Evolutionary conservation across 768 basidiomycete genomes (phyloP).

Genomic region (Epithele typhae): DNA sequence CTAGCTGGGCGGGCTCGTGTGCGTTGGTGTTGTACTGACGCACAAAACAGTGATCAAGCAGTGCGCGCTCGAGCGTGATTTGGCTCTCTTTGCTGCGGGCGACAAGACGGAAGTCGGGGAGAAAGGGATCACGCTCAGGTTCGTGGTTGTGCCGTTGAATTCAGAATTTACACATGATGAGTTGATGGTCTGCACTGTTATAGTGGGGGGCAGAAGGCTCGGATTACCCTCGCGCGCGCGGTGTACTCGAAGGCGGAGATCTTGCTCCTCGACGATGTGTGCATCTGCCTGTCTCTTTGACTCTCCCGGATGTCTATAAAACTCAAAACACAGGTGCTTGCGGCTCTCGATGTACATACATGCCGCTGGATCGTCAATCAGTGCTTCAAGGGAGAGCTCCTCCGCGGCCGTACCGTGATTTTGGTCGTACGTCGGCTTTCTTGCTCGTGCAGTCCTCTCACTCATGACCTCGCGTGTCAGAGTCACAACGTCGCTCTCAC

Average conservation of each 20-base stretch:
- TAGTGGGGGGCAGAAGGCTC: conserved; percentile 42
- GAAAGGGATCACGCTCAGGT: conserved; percentile 45
- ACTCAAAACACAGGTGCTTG: conserved; percentile 24
- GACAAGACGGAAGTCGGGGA: conserved; percentile 54
- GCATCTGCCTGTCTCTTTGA: too few species aligned
- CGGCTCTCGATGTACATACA: conserved; percentile 45
- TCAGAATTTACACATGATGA: too few species aligned
- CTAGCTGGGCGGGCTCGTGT: conserved; percentile 10
- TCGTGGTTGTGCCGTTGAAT: too few species aligned
- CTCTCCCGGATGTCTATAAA: too few species aligned
- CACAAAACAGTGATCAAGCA: conserved; percentile 25
- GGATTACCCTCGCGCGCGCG: conserved; percentile 38
- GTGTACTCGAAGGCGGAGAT: conserved; percentile 34
- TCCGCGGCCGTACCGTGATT: conserved; percentile 41
- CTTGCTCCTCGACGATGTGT: conserved; percentile 37
- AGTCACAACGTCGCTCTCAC: conserved; percentile 21
- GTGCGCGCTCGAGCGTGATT: conserved; percentile 38
- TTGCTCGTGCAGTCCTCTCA: not conserved
- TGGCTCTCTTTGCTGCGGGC: conserved; percentile 43
- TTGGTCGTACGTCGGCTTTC: conserved; percentile 34
- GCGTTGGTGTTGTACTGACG: too few species aligned
- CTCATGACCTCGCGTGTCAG: not conserved
- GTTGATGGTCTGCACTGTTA: too few species aligned
- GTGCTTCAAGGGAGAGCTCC: conserved; percentile 38
- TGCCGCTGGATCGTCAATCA: conserved; percentile 43